Evolutionary conservation across 805 yeast genomes (phyloP).

Genomic region (Kregervanrija fluxuum): DNA sequence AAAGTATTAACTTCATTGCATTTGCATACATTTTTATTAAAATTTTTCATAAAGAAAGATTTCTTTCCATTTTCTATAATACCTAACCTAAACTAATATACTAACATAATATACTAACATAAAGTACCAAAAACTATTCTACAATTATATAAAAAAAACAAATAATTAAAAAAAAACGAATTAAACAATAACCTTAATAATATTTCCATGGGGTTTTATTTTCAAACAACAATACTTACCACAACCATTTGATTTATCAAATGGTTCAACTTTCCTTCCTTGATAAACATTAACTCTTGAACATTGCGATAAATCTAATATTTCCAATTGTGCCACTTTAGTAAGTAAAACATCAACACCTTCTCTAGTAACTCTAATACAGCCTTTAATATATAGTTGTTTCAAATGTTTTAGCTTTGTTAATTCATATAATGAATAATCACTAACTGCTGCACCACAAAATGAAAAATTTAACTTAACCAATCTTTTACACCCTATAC

Average conservation of each 20-base stretch:
- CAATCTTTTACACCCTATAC: constrained; percentile 57
- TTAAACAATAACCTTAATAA: constrained; percentile 51
- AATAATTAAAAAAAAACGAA: not conserved
- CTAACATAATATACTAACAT: no score
- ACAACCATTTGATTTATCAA: constrained; percentile 38
- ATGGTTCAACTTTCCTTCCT: constrained; percentile 50
- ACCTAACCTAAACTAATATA: no score
- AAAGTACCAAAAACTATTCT: no score
- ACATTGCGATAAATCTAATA: constrained; percentile 64
- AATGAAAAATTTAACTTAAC: constrained; percentile 52
- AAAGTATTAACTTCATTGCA: no score
- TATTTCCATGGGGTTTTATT: constrained; percentile 38
- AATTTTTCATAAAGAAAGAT: no score
- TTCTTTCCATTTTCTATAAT: no score
- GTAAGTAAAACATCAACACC: constrained; percentile 64
- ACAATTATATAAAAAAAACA: no score
- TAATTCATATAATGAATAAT: constrained; percentile 54
- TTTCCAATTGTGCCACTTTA: constrained; percentile 44
- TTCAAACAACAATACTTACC: constrained; percentile 54
- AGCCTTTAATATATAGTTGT: constrained; percentile 52
- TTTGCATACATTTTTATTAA: no score
- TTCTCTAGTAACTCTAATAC: constrained; percentile 68
- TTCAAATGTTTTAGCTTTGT: constrained; percentile 47
- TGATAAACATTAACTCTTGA: constrained; percentile 59
- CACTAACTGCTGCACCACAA: constrained; percentile 78